Conservation (phyloP, 2,329 filamentous ascomycete species). For the Colletotrichum tanaceti region DNA sequence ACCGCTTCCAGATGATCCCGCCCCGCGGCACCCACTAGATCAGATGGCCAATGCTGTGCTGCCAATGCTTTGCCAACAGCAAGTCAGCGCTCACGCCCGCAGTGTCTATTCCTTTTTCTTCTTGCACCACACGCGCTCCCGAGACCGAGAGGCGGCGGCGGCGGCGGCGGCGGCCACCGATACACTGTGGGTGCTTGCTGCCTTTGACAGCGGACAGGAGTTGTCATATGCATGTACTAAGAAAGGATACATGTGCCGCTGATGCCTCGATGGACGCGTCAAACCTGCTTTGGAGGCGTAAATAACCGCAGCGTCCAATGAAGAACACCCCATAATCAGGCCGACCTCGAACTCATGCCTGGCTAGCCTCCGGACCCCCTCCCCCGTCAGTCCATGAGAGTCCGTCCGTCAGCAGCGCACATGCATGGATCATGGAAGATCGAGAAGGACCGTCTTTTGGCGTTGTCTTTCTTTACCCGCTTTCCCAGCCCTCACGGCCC, state of each 20-base stretch:
- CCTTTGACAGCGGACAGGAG: neutral
- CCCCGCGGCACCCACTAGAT: slow-evolving; percentile 14
- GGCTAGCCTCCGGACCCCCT: neutral
- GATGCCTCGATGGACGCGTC: slow-evolving; percentile 21
- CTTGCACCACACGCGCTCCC: neutral
- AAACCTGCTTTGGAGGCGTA: slow-evolving; percentile 12
- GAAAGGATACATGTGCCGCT: neutral
- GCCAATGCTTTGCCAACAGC: slow-evolving; percentile 16
- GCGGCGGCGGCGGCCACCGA: neutral
- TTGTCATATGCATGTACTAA: slow-evolving; percentile 19
- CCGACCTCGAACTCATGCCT: neutral
- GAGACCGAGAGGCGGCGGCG: too few species aligned
- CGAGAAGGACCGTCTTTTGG: neutral
- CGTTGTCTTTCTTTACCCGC: neutral
- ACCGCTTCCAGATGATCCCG: neutral
- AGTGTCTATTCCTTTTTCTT: slow-evolving; percentile 4
- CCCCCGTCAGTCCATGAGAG: neutral
- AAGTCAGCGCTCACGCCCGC: neutral
- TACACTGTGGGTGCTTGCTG: neutral
- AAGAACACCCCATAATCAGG: neutral
- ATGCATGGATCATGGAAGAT: slow-evolving; percentile 24
- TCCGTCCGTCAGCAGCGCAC: neutral
- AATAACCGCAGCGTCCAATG: neutral
- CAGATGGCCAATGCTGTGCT: slow-evolving; percentile 23
- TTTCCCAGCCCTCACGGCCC: neutral